These are phyloP conservation scores for Artemisia annua DNA, from an alignment of 129 eudicot genomes.

Conservation along the genomic window DNA sequence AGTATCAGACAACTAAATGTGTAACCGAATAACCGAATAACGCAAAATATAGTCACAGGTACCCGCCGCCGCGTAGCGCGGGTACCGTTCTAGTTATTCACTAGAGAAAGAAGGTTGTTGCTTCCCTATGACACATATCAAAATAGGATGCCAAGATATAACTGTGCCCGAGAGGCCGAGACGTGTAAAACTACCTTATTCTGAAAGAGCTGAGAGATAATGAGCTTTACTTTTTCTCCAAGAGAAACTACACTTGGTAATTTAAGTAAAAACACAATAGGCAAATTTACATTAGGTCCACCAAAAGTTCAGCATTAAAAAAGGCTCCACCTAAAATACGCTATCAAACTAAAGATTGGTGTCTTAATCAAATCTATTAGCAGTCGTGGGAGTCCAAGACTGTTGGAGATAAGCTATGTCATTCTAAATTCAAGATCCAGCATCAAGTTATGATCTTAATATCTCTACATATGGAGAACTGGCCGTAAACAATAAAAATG, in stretches of 20 bases:
- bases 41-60: too few relatives aligned
- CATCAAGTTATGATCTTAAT: background rate
- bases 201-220: slow-evolving; percentile 10
- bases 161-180: background rate
- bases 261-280: too few relatives aligned
- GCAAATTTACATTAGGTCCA: too few relatives aligned
- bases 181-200: background rate
- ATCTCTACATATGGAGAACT: background rate
- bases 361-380: background rate
- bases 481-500: background rate
- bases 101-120: too few relatives aligned
- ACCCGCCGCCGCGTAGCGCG: too few relatives aligned
- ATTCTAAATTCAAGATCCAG: slow-evolving; percentile 7
- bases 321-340: background rate
- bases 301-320: slow-evolving; percentile 9
- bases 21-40: too few relatives aligned
- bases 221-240: background rate
- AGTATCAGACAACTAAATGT: too few relatives aligned
- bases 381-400: background rate
- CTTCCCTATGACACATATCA: too few relatives aligned
- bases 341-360: background rate
- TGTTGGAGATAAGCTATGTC: background rate
- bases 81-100: too few relatives aligned
- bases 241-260: slow-evolving; percentile 3
- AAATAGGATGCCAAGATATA: background rate